Evolutionary conservation across 2,329 filamentous ascomycete genomes (phyloP), one percentile per base, ranked within the genome.

Genomic region (Hypoxylon sp.): DNA sequence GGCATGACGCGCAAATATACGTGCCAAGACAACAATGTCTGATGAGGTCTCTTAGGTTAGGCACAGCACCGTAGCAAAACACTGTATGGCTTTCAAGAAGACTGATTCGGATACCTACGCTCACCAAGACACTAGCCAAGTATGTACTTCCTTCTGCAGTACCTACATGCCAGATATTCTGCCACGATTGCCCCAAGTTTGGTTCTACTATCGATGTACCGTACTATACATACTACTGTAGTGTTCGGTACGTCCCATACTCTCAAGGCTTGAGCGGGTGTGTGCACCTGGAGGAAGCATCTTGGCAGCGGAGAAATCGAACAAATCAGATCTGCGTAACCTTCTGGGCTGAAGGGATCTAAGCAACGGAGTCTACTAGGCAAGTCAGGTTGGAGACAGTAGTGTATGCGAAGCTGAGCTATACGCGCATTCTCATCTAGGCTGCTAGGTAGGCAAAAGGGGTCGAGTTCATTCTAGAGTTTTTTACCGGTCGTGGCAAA

Each of bases 291-390:
- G 30, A 65, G 46, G 49, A 66, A 42, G 27, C 20, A 58, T 44
- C 66, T 66, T 69, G 66, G 69, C 66, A 50, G 69, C 62, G 65
- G 69, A 69, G 66, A 68, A 61, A 64, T 64, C 63, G 59, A 64
- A 40, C 22, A 58, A 53, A 44, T 22, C 30, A 56, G 69, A 71
- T 71, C 65, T 60, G 42, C 46, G 46, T 42, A 42, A 33, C 64
- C 14, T 59, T 49, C 27, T 64, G 42, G 49, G 64, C 35, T 62
- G 53, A 51, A 55, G 25, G 42, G 46, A 59, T 49, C 55, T 49
- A 54, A 54, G 59, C 50, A 50, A 58, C 13, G 42, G 44, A n/a
- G 40, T 49, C 53, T 27, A 49, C 37, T 48, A 49, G 20, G 25
- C 14, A 10, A 31, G 22, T 27, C 20, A 35, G 17, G 22, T 54